Base-by-base conservation (phyloP, 2,329 filamentous ascomycete genomes). In the Colletotrichum liaoningense region DNA sequence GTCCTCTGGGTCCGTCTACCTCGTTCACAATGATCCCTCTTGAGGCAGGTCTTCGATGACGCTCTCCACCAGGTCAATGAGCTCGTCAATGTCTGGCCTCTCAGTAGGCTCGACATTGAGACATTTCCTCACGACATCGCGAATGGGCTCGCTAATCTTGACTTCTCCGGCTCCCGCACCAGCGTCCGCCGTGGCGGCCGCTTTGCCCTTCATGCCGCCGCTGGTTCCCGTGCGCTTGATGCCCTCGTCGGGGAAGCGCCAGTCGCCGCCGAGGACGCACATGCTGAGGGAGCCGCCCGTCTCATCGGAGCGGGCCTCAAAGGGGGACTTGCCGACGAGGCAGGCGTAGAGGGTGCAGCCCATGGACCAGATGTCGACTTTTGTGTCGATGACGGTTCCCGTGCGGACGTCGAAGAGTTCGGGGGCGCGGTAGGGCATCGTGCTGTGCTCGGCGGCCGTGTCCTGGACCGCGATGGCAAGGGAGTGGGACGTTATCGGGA, bases 341-440 rank as follows among this genome's bases (percentile, higher is more conserved):
- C 97, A 98, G 49, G 97, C 97, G 84, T 97, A 99, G 57, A 99
- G 88, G n/a, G 97, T 98, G 86, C 97, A 98, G 64, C 97, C 97
- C 26, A 99, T 86, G 19, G 94, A 97, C 97, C 97, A 99, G 76
- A 99, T 97, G 83, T 99, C 97, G 54, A 98, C 95, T 81, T 98
- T 98, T 14, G 95, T 97, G 83, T 98, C 97, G 79, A 99, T 93
- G 63, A 95, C 91, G 62, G 93, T 92, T 75, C 94, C 96, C 3
- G 95, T 98, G 84, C 97, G 97, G 69, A 98, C 97, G 82, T 99
- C 97, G 83, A 99, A 99, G 74, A 99, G 92, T 84, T 99, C 97
- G 0, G 97, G 97, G 1, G 97, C 97, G 73, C 97, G 95, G 85
- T 99, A 99, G 0, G 97, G 95, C 96, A 99, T 98, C 54, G 97